phyloP scores from a whole-genome alignment of 768 basidiomycete species.

The Trametes villosa region DNA sequence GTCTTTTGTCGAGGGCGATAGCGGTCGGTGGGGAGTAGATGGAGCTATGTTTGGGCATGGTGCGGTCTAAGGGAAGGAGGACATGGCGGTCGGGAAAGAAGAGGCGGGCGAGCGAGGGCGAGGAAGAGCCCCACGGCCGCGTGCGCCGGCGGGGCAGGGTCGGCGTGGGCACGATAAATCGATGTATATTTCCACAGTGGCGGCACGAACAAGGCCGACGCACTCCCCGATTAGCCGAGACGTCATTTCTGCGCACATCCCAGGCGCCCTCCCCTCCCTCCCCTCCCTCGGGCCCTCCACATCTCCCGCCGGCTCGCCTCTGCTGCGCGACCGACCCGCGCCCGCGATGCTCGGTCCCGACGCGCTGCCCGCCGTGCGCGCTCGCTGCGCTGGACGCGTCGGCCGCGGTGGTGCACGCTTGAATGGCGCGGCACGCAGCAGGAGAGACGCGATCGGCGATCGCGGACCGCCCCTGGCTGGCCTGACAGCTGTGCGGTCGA shows the following conservation, averaged over 20 bases:
- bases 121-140: neutral
- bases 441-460: constrained; percentile 14
- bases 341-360: neutral
- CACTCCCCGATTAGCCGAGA: constrained; percentile 9
- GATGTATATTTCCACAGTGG: no score
- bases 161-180: no score
- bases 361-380: neutral
- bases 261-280: neutral
- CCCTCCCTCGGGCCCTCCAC: neutral
- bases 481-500: neutral
- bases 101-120: neutral
- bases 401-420: neutral
- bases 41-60: constrained; percentile 6
- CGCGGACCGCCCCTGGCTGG: constrained; percentile 12
- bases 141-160: no score
- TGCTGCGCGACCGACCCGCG: neutral
- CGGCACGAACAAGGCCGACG: no score
- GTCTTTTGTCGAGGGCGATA: constrained; percentile 4
- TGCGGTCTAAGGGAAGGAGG: neutral
- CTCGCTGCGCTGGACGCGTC: neutral
- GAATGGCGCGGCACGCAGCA: neutral
- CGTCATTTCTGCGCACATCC: constrained; percentile 2
- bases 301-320: neutral
- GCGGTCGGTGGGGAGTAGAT: neutral
- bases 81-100: constrained; percentile 6